Base-by-base conservation (phyloP, 768 basidiomycete genomes). In the Russula earlei region DNA sequence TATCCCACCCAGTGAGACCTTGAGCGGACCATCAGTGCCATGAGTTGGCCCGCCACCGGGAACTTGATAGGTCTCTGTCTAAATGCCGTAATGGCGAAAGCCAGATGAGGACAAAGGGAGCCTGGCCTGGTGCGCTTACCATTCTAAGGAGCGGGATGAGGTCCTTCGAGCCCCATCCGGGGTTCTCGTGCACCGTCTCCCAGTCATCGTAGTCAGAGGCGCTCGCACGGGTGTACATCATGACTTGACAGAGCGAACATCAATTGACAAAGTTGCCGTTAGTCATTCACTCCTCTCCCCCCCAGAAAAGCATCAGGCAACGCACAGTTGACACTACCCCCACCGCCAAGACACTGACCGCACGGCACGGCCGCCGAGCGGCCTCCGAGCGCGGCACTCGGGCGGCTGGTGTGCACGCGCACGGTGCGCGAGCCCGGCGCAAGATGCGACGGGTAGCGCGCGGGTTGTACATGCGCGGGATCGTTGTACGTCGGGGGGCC, bases 141-240 rank as follows among this genome's bases (percentile, higher is more conserved):
- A 84, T 83, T 59, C 70, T 77, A 29, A 83, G 59, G 14, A 84
- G 67, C 0, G 83, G 83, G 29, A 85, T 75, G 5, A 86, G 63
- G 25, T 79, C 70, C 46, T 72, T 69, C 0, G 79, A 78, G 5
- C 81, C 72, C 84, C 84, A 86, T 1, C 83, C 84, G 1, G 75
- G 67, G 63, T 84, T 84, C 4, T 71, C 72, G 24, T 77, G 66
- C 2, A 70, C 64, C 3, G 41, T 59, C 59, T 77, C 76, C 84
- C 83, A 85, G 48, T 79, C 79, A 59, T 86, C 80, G 46, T 79
- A 84, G 63, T 86, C 84, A 0, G 82, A 83, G 1, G 80, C 77
- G 8, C 78, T 67, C 14, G 80, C 76, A 24, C 84, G 76, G 0
- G 75, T 77, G 58, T 84, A 85, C 72, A 79, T 72, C 64, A 51